Evolutionary conservation across 148 eudicot genomes (phyloP).

Genomic region (Vaccinium macrocarpon): DNA sequence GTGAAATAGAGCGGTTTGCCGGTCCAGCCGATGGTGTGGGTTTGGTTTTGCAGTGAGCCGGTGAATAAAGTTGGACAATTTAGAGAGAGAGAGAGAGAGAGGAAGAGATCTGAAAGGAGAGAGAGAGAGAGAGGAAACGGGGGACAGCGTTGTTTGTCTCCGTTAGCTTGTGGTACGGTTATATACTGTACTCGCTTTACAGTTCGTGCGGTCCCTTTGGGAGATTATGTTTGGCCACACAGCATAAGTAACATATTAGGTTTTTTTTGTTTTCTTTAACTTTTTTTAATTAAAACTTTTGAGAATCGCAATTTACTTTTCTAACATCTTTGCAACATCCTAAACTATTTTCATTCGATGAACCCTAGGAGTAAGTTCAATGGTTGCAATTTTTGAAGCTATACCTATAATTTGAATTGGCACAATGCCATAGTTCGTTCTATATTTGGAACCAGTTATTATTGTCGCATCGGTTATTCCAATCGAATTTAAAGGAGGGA

Average conservation of each 20-base stretch:
- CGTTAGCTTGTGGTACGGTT: neutral
- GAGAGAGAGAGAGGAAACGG: slow-evolving; percentile 8
- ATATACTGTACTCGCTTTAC: neutral
- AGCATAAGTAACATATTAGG: neutral
- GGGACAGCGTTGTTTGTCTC: slow-evolving; percentile 16
- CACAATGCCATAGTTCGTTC: no score
- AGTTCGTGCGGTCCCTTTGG: slow-evolving; percentile 7
- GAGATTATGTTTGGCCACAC: neutral
- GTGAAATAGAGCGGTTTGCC: neutral
- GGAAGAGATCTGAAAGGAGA: neutral
- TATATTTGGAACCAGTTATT: no score
- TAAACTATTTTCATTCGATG: no score
- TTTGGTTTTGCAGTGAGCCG: neutral
- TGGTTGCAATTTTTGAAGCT: no score
- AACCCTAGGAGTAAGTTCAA: no score
- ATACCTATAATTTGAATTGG: no score
- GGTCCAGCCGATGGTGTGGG: neutral
- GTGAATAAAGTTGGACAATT: neutral
- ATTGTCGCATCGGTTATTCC: no score
- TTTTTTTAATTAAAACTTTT: no score
- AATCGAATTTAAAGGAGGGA: no score
- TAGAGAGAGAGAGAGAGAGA: slow-evolving; percentile 4
- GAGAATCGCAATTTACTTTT: no score
- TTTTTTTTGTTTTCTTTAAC: no score
- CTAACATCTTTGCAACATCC: no score